These are phyloP conservation scores for Ganoderma meredithae DNA, from an alignment of 1,284 basidiomycete species.

Conservation along the genomic window DNA sequence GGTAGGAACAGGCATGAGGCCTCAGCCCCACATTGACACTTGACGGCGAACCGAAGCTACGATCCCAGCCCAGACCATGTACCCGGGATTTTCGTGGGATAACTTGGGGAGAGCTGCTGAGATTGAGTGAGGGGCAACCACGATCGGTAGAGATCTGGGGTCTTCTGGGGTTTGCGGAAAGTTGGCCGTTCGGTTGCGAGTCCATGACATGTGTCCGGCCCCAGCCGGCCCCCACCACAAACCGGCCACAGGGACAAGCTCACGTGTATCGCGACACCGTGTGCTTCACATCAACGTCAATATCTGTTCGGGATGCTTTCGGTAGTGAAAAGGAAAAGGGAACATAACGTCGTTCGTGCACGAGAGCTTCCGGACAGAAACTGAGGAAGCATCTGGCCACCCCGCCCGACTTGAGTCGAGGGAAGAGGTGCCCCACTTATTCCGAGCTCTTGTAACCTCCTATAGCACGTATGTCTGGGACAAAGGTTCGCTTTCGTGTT, in stretches of 20 bases:
- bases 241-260: neutral
- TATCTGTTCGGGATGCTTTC: neutral
- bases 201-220: neutral
- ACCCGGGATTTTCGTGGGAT: neutral
- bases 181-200: neutral
- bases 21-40: neutral
- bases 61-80: neutral
- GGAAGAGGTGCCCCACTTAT: neutral
- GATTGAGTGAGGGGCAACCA: neutral
- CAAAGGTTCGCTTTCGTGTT: neutral
- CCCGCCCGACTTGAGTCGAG: neutral
- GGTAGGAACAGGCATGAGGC: neutral
- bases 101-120: neutral
- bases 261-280: neutral
- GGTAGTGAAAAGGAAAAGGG: neutral
- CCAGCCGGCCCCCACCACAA: neutral
- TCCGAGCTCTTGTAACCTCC: neutral
- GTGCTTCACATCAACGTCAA: neutral
- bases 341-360: neutral
- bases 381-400: neutral
- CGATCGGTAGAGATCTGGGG: conserved; percentile 1
- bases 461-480: too few relatives aligned
- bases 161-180: neutral
- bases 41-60: neutral
- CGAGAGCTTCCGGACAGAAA: neutral